Percentiles rank a stretch among this genome's conserved stretches.
Conservation (phyloP, 2,329 filamentous ascomycete species). For the Pyricularia grisea region DNA sequence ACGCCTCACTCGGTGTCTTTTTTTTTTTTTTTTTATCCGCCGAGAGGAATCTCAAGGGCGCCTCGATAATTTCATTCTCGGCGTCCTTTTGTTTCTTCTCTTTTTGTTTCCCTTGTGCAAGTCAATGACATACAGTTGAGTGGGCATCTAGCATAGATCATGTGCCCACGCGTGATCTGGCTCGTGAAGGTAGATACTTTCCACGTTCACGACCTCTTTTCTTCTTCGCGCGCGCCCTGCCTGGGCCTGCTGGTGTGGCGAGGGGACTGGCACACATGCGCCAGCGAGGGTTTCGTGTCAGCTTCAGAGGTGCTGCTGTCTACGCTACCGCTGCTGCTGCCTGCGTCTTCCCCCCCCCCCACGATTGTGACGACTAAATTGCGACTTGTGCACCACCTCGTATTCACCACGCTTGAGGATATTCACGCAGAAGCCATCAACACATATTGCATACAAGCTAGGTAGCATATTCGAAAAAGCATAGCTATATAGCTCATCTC, state of each 20-base stretch:
- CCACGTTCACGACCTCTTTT: neutral
- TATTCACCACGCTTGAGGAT: neutral
- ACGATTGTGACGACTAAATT: neutral
- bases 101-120: no score
- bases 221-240: no score
- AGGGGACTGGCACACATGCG: neutral
- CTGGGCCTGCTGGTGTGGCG: neutral
- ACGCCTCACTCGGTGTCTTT: neutral
- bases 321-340: neutral
- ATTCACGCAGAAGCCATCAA: neutral
- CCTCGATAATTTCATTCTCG: neutral
- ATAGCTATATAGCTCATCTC: neutral
- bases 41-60: neutral
- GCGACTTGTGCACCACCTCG: neutral
- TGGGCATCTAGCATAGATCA: no score
- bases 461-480: neutral
- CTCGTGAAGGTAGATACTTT: no score
- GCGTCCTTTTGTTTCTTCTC: neutral
- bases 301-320: neutral
- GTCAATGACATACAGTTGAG: no score
- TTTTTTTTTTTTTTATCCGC: no score
- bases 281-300: neutral
- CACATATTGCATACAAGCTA: neutral
- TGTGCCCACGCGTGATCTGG: no score
- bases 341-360: neutral